Evolutionary conservation across 805 yeast species (phyloP).

Genomic region (Kluyveromyces siamensis): DNA sequence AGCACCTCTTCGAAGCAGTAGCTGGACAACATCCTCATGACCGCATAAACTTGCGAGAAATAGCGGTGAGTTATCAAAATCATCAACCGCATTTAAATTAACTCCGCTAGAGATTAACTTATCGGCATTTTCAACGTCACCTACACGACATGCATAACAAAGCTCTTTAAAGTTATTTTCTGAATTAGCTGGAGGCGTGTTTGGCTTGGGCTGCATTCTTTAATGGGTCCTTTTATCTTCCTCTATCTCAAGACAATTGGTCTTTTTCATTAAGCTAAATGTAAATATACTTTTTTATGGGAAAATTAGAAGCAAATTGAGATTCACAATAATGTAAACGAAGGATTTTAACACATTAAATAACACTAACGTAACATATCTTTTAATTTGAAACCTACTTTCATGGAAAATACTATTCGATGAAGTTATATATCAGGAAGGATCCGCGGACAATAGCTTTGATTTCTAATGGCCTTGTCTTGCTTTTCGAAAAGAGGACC

Average conservation of each 20-base stretch:
- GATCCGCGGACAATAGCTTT: constrained; percentile 64
- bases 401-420: constrained; percentile 13
- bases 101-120: constrained; percentile 45
- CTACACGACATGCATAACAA: constrained; percentile 58
- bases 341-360: background rate
- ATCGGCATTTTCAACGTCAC: constrained; percentile 60
- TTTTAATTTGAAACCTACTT: background rate
- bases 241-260: constrained; percentile 8
- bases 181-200: constrained; percentile 2
- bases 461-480: constrained; percentile 47
- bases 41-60: constrained; percentile 71
- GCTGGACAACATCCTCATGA: constrained; percentile 52
- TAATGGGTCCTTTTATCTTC: constrained; percentile 3
- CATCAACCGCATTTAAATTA: constrained; percentile 43
- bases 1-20: constrained; percentile 59
- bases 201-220: background rate
- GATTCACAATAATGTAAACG: too few relatives aligned
- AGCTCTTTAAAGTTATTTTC: constrained; percentile 36
- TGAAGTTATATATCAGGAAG: constrained; percentile 56
- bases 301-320: too few relatives aligned
- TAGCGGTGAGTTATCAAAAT: constrained; percentile 68
- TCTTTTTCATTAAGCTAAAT: background rate
- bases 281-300: too few relatives aligned
- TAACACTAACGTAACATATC: too few relatives aligned
- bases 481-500: constrained; percentile 41